These are phyloP conservation scores for Stentor roeselii DNA, from an alignment of 73 alveolate species.

Conservation along the genomic window DNA sequence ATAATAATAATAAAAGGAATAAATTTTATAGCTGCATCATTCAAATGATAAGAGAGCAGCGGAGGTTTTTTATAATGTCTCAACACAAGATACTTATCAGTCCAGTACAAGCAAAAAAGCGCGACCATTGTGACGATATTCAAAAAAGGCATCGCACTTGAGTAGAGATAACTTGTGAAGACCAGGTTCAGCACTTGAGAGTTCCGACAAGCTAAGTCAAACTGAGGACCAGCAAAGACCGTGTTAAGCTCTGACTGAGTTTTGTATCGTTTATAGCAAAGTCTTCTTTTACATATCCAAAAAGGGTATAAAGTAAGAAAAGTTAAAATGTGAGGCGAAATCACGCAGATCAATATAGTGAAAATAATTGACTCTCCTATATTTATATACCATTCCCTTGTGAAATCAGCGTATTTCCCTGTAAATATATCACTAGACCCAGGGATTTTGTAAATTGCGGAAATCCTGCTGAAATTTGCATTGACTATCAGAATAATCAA, in stretches of 20 bases:
- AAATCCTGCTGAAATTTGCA: conserved; percentile 40
- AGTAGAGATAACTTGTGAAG: conserved; percentile 39
- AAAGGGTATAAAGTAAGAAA: conserved; percentile 35
- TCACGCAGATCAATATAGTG: conserved; percentile 36
- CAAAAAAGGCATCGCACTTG: conserved; percentile 40
- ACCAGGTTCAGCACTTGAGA: conserved; percentile 36
- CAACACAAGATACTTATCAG: conserved; percentile 34
- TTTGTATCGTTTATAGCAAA: not conserved
- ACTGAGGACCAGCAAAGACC: conserved; percentile 51
- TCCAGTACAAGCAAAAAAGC: conserved; percentile 27
- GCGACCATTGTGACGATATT: conserved; percentile 32
- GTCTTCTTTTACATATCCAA: conserved; percentile 21
- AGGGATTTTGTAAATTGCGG: conserved; percentile 25
- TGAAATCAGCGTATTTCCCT: conserved; percentile 38
- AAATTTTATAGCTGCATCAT: conserved; percentile 32
- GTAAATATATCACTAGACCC: conserved; percentile 32
- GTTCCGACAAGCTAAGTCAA: conserved; percentile 39
- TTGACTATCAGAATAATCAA: conserved; percentile 41
- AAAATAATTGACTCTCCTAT: conserved; percentile 47
- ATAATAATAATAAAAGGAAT: conserved; percentile 48
- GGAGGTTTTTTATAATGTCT: conserved; percentile 52
- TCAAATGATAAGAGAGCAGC: conserved; percentile 34
- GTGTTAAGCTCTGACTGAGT: conserved; percentile 42
- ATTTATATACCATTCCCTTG: conserved; percentile 52
- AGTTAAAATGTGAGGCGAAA: conserved; percentile 35